Evolutionary conservation across 1,284 basidiomycete species (phyloP).

Genomic region (Fomes fomentarius): DNA sequence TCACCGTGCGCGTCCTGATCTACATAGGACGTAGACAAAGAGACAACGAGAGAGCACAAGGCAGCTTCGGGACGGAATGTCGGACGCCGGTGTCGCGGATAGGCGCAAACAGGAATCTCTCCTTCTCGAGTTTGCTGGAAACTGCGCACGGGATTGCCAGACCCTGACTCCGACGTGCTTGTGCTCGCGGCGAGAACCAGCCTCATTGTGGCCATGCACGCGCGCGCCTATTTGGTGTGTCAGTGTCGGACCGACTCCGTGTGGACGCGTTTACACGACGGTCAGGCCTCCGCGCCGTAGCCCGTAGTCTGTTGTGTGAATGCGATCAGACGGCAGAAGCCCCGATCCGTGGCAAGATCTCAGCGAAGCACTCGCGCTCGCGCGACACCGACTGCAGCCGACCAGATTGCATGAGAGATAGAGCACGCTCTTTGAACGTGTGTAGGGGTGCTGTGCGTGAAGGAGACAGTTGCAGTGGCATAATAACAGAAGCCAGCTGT

Average conservation of each 20-base stretch:
- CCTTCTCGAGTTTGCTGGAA: slow-evolving; percentile 1
- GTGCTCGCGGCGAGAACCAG: slow-evolving; percentile 9
- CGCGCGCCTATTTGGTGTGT: slow-evolving; percentile 13
- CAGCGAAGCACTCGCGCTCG: slow-evolving; percentile 11
- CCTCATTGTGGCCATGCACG: slow-evolving; percentile 20
- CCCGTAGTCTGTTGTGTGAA: slow-evolving; percentile 1
- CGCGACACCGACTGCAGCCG: slow-evolving; percentile 5
- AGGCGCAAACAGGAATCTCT: background rate
- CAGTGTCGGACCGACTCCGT: slow-evolving; percentile 8
- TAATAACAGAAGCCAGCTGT: slow-evolving; percentile 2
- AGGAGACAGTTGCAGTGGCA: background rate
- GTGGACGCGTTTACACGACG: background rate
- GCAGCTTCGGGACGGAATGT: slow-evolving; percentile 1
- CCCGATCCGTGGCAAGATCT: slow-evolving; percentile 11
- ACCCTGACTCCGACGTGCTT: slow-evolving; percentile 1
- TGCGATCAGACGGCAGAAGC: background rate
- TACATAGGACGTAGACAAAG: no score
- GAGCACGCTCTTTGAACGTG: background rate
- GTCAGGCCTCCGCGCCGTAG: slow-evolving; percentile 13
- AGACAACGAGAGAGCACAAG: no score
- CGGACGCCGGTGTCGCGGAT: background rate
- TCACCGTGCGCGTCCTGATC: background rate
- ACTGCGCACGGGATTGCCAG: background rate
- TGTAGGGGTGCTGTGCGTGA: background rate
- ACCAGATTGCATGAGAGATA: slow-evolving; percentile 7